Evolutionary conservation across 495 filamentous ascomycete genomes (phyloP).

Genomic region (Collariella sp.): DNA sequence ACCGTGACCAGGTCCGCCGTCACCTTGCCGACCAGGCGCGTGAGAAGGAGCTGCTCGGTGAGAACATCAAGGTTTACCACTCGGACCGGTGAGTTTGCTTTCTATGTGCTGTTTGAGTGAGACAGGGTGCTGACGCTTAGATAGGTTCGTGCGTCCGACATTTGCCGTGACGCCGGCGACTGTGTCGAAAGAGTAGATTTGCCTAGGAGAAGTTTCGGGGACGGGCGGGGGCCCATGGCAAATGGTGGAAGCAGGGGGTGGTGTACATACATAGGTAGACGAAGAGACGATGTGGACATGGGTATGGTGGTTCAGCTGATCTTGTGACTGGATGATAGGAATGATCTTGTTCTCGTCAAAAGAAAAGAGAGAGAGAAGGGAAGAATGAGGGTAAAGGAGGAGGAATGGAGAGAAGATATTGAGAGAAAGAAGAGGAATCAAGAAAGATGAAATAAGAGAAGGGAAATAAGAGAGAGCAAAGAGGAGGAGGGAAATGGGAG

Average conservation of each 20-base stretch:
- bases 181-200: constrained; percentile 40
- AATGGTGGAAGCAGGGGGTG: too few species aligned
- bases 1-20: constrained; percentile 83
- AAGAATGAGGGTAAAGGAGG: too few species aligned
- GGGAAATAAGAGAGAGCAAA: too few species aligned
- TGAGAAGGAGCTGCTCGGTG: constrained; percentile 81
- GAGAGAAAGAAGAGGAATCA: too few species aligned
- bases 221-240: background rate
- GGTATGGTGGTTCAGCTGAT: background rate
- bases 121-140: constrained; percentile 5
- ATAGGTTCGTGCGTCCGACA: constrained; percentile 63
- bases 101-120: constrained; percentile 22
- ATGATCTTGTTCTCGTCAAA: too few species aligned
- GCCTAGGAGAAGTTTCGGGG: too few species aligned
- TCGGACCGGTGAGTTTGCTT: constrained; percentile 69
- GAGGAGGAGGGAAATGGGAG: too few species aligned
- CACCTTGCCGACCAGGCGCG: constrained; percentile 76
- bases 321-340: background rate
- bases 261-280: background rate
- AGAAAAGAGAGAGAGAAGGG: too few species aligned
- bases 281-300: background rate
- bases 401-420: too few species aligned
- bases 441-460: too few species aligned
- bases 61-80: constrained; percentile 73
- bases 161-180: constrained; percentile 52